Conservation (phyloP, 2,329 filamentous ascomycete species). For the Diaporthe sp. region DNA sequence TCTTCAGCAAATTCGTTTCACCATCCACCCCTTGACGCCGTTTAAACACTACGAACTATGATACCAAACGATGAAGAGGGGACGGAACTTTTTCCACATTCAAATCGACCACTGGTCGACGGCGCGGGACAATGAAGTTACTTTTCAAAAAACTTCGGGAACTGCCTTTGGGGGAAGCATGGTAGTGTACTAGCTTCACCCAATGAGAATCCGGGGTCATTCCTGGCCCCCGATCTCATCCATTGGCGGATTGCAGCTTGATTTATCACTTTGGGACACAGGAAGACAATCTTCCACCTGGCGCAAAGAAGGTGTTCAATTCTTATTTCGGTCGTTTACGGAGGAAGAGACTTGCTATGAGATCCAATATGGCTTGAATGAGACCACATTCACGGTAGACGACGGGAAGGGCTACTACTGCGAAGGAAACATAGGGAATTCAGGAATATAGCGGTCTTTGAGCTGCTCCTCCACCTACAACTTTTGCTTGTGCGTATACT, state of each 20-base stretch:
- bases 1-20: constrained; percentile 34
- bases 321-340: constrained; percentile 30
- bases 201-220: too few relatives aligned
- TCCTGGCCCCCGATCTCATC: not conserved
- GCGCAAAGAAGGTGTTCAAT: constrained; percentile 38
- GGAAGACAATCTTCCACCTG: constrained; percentile 9
- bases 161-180: constrained; percentile 16
- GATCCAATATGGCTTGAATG: constrained; percentile 28
- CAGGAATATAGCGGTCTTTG: constrained; percentile 3
- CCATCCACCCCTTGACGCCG: constrained; percentile 25
- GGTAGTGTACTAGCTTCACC: constrained; percentile 20
- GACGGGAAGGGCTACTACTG: constrained; percentile 7
- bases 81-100: constrained; percentile 27
- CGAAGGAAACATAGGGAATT: constrained; percentile 8
- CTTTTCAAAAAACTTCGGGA: constrained; percentile 7
- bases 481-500: not conserved
- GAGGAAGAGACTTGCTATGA: constrained; percentile 12
- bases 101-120: constrained; percentile 32
- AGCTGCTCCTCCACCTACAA: constrained; percentile 4
- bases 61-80: constrained; percentile 33
- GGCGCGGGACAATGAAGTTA: constrained; percentile 27
- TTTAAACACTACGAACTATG: constrained; percentile 33
- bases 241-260: constrained; percentile 20
- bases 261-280: constrained; percentile 17
- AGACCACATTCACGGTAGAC: constrained; percentile 25